Percentiles rank a stretch among this genome's conserved stretches.
phyloP scores from a whole-genome alignment of 768 basidiomycete species.

The Lepiota venenata region DNA sequence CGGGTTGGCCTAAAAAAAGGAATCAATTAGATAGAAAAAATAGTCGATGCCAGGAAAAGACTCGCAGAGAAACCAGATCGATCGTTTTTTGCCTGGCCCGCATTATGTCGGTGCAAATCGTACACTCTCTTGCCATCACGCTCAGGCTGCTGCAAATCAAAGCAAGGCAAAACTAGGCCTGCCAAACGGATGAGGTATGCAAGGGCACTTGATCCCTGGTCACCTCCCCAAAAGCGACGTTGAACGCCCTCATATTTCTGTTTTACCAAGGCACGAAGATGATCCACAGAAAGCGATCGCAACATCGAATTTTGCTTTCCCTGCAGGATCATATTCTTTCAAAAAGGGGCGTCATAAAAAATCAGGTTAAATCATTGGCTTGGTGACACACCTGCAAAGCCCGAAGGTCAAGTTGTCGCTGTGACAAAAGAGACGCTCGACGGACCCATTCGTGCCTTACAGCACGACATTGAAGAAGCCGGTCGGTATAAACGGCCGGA shows the following conservation, averaged over 20 bases:
- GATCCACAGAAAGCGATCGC: neutral
- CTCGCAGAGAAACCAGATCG: too few relatives aligned
- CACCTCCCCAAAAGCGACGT: neutral
- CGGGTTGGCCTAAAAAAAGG: neutral
- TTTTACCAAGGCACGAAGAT: neutral
- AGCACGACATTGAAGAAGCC: slow-evolving; percentile 7
- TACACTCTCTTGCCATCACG: too few relatives aligned
- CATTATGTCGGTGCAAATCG: too few relatives aligned
- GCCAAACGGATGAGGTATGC: neutral
- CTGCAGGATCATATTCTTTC: neutral
- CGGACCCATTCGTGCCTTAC: slow-evolving; percentile 1
- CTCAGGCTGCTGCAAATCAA: too few relatives aligned
- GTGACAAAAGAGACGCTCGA: neutral
- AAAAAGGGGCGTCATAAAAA: neutral
- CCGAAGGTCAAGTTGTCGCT: neutral
- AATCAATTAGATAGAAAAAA: neutral
- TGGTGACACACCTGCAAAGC: neutral
- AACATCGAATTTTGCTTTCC: neutral
- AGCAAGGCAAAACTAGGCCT: neutral
- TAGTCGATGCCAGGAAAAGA: neutral
- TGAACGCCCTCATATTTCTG: neutral
- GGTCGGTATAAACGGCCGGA: neutral
- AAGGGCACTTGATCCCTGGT: neutral
- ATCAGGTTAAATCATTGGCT: neutral
- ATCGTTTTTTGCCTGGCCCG: too few relatives aligned